phyloP scores from a whole-genome alignment of 2,329 filamentous ascomycete genomes.

The Neoarthrinium moseri region DNA sequence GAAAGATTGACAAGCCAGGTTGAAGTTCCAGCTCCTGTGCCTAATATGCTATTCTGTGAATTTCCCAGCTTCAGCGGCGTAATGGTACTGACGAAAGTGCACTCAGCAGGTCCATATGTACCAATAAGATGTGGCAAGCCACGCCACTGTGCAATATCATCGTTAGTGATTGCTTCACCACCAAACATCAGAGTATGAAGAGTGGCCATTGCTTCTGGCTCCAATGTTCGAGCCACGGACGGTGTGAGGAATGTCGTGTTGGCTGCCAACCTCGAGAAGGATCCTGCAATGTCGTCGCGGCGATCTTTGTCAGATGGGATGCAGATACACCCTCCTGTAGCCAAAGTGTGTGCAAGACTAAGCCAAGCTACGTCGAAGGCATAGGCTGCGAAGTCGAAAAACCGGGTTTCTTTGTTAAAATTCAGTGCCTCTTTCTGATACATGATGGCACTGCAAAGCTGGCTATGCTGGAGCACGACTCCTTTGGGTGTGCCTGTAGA shows the following conservation, averaged over 20 bases:
- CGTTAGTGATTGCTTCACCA: neutral
- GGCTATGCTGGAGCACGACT: neutral
- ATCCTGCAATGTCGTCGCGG: neutral
- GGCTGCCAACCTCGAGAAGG: neutral
- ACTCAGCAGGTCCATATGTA: neutral
- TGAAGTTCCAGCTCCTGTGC: neutral
- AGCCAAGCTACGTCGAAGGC: neutral
- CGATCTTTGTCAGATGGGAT: neutral
- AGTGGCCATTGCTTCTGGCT: neutral
- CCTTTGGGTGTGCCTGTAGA: neutral
- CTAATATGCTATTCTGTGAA: neutral
- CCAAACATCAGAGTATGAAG: neutral
- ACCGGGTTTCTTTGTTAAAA: neutral
- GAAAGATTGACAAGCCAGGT: conserved; percentile 14
- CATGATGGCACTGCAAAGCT: neutral
- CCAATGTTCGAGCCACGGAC: neutral
- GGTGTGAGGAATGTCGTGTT: neutral
- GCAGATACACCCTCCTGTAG: neutral
- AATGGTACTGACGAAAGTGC: neutral
- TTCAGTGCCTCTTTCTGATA: conserved; percentile 18
- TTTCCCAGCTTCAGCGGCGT: no score
- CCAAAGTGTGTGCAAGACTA: neutral
- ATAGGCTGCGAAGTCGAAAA: neutral
- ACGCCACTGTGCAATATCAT: neutral
- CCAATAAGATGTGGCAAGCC: neutral